phyloP scores from a whole-genome alignment of 139 green algal species.

The Chlorella sorokiniana region DNA sequence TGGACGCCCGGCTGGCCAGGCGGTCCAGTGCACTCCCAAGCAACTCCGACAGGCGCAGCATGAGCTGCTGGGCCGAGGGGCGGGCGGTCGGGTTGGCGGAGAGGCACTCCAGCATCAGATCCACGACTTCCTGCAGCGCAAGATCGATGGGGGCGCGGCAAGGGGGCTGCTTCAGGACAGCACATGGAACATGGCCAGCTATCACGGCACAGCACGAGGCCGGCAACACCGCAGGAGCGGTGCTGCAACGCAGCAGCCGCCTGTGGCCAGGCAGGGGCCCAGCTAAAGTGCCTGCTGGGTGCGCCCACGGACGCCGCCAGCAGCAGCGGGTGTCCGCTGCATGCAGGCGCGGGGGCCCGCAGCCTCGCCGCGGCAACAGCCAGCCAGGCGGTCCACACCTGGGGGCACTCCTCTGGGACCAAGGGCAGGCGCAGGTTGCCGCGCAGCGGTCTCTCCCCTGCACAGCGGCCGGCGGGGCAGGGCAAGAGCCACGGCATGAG shows the following conservation, averaged over 20 bases:
- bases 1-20: background rate
- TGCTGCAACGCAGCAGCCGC: background rate
- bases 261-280: background rate
- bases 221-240: background rate
- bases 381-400: background rate
- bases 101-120: conserved; percentile 18
- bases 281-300: too few species aligned
- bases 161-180: background rate
- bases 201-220: background rate
- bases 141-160: background rate
- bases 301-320: too few species aligned
- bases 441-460: background rate
- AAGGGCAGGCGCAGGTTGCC: background rate
- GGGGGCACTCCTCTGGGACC: conserved; percentile 1
- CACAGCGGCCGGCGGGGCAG: background rate
- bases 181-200: background rate
- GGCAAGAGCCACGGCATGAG: background rate
- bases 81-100: background rate
- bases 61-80: background rate
- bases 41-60: background rate
- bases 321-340: background rate
- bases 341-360: background rate
- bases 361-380: background rate
- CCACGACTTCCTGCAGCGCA: background rate
- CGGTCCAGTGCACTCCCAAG: background rate